Conservation (phyloP, 106 monocot genomes). For the Dioscorea alata region DNA sequence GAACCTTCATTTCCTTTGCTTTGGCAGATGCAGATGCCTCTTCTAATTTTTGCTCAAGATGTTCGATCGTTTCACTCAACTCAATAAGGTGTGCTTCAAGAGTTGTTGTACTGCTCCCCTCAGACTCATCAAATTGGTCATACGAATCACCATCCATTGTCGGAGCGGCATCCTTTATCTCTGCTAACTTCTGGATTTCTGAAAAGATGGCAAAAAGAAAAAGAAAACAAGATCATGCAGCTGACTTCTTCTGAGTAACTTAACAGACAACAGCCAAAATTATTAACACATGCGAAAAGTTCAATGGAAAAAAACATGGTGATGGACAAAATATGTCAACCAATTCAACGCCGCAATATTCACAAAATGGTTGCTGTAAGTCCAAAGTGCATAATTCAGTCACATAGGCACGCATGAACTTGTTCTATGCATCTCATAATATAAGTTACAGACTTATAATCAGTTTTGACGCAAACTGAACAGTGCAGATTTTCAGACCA, state of each 20-base stretch:
- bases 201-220: not conserved
- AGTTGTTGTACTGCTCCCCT: constrained; percentile 15
- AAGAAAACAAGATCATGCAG: not conserved
- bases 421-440: too few species aligned
- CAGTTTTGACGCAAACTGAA: too few species aligned
- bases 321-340: too few species aligned
- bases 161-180: constrained; percentile 22
- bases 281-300: too few species aligned
- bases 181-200: constrained; percentile 42
- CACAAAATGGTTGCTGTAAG: too few species aligned
- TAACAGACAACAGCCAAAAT: too few species aligned
- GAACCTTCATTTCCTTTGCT: constrained; percentile 20
- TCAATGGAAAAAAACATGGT: too few species aligned
- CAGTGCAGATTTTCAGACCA: too few species aligned
- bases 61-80: constrained; percentile 16
- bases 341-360: too few species aligned
- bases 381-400: too few species aligned
- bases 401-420: too few species aligned
- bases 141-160: constrained; percentile 13
- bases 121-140: constrained; percentile 19
- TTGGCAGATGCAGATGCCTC: constrained; percentile 15
- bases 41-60: constrained; percentile 23
- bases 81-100: constrained; percentile 13
- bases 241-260: not conserved
- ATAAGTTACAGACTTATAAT: too few species aligned